Conservation (phyloP, 2,329 filamentous ascomycete genomes). For the Colletotrichum viniferum region DNA sequence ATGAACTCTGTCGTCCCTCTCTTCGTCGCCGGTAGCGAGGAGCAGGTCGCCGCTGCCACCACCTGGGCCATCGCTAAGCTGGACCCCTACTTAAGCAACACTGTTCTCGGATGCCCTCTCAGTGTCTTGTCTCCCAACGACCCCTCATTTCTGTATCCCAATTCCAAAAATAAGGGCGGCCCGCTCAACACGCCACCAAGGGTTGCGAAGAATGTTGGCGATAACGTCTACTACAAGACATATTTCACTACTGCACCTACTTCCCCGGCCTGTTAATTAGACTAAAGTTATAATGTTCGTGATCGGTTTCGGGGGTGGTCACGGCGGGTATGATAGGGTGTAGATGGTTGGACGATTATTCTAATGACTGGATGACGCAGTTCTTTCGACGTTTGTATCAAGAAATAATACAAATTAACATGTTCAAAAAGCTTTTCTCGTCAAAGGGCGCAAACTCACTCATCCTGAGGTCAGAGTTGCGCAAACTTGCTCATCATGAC, state of each 20-base stretch:
- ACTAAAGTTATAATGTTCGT: neutral
- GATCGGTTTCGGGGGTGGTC: accelerated
- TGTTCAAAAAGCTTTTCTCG: neutral
- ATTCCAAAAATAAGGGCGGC: neutral
- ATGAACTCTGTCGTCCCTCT: neutral
- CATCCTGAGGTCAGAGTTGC: neutral
- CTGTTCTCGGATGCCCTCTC: neutral
- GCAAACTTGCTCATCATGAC: neutral
- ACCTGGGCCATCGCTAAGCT: slow-evolving; percentile 10
- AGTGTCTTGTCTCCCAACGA: neutral
- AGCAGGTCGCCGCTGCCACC: neutral
- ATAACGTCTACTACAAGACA: slow-evolving; percentile 12
- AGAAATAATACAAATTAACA: neutral
- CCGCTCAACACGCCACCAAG: slow-evolving; percentile 1
- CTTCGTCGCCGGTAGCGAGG: neutral
- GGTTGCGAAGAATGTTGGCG: neutral
- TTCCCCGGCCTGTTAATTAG: neutral
- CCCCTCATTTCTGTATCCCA: neutral
- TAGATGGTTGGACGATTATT: neutral
- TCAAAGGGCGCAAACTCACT: neutral
- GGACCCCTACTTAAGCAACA: slow-evolving; percentile 5
- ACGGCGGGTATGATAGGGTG: neutral
- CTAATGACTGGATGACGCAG: neutral
- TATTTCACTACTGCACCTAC: slow-evolving; percentile 4
- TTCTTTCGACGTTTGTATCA: neutral